Evolutionary conservation across 1,284 basidiomycete species (phyloP).

Genomic region (Termitomyces sp.): DNA sequence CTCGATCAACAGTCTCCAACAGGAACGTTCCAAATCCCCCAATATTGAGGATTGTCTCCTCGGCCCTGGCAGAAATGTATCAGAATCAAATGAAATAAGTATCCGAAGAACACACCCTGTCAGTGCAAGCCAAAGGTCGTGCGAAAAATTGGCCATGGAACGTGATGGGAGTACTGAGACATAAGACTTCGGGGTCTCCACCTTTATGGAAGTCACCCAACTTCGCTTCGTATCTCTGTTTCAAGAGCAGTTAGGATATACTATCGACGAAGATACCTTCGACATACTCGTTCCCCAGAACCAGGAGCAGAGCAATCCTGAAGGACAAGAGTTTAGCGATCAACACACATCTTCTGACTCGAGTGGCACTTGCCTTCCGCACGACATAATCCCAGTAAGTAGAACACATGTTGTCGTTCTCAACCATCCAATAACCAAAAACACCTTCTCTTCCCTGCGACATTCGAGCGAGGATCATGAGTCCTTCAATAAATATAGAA

Average conservation of each 20-base stretch:
- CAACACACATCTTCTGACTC: neutral
- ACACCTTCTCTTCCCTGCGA: neutral
- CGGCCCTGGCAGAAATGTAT: neutral
- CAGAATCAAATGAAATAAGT: neutral
- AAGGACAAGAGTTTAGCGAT: neutral
- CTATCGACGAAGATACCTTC: neutral
- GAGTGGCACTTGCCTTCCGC: neutral
- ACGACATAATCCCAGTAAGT: neutral
- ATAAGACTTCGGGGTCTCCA: neutral
- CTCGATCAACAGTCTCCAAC: conserved; percentile 4
- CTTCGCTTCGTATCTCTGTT: conserved; percentile 4
- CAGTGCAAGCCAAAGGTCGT: neutral
- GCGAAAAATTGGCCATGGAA: conserved; percentile 1
- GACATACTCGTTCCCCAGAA: neutral
- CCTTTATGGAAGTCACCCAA: neutral
- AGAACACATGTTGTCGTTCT: neutral
- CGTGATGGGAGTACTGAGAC: conserved; percentile 1
- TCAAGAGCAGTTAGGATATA: neutral
- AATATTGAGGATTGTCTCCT: neutral
- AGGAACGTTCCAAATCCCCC: conserved; percentile 3
- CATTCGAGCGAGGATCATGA: neutral
- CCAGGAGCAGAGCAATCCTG: conserved; percentile 4
- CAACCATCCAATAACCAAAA: neutral
- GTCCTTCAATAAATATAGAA: neutral
- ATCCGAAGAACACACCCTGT: neutral